Percentiles rank a stretch among this genome's conserved stretches.
Conservation (phyloP, 192 early-diverging fungal species). For the Lunasporangiospora selenospora region DNA sequence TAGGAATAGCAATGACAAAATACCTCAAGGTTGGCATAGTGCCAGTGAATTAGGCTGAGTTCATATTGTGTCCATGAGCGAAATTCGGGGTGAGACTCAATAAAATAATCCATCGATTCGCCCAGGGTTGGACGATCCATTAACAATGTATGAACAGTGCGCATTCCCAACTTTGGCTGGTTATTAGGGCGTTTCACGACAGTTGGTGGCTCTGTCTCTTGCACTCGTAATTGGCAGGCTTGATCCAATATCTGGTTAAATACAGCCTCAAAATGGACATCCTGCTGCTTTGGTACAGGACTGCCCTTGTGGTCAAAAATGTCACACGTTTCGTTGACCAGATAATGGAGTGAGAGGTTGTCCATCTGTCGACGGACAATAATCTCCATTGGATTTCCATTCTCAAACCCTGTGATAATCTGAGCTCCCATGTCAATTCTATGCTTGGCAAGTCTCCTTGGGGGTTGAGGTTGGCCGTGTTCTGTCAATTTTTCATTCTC, state of each 20-base stretch:
- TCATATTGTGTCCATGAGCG: constrained; percentile 29
- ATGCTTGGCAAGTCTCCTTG: constrained; percentile 9
- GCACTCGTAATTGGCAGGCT: constrained; percentile 28
- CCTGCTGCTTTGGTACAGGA: constrained; percentile 26
- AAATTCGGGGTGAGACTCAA: constrained; percentile 47
- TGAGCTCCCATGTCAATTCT: constrained; percentile 55
- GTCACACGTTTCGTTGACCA: constrained; percentile 25
- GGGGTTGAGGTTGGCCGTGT: neutral
- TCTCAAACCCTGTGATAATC: constrained; percentile 57
- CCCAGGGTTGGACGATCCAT: constrained; percentile 55
- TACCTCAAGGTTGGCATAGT: constrained; percentile 54
- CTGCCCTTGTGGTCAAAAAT: constrained; percentile 26
- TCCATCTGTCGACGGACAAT: constrained; percentile 48
- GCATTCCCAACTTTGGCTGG: constrained; percentile 1
- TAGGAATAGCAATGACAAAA: too few species aligned
- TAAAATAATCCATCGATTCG: constrained; percentile 52
- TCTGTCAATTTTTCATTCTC: neutral
- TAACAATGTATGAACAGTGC: neutral
- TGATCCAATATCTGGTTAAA: constrained; percentile 52
- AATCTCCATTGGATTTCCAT: constrained; percentile 54
- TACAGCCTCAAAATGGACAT: constrained; percentile 28
- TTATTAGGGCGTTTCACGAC: too few species aligned
- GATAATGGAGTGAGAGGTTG: constrained; percentile 35
- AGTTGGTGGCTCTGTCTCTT: too few species aligned
- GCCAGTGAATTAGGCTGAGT: constrained; percentile 53